These are phyloP conservation scores for Ophiocordyceps camponoti-saundersi DNA, from an alignment of 2,329 filamentous ascomycete genomes.

Conservation along the genomic window DNA sequence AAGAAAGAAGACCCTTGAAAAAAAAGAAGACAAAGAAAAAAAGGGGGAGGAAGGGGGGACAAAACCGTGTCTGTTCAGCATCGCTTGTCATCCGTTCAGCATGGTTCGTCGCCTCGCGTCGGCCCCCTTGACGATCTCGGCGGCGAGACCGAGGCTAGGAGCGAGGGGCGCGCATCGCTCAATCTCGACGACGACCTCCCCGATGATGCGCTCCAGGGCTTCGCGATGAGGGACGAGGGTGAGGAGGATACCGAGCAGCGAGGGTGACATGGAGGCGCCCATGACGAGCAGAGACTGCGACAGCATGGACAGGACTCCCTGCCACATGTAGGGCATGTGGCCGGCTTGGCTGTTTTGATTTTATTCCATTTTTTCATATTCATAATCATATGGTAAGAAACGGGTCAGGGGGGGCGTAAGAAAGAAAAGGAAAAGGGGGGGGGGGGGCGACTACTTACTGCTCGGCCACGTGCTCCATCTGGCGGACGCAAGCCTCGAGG, in stretches of 20 bases:
- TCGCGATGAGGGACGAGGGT: constrained; percentile 37
- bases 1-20: background rate
- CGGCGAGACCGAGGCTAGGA: constrained; percentile 58
- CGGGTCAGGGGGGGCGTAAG: too few species aligned
- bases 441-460: constrained; percentile 36
- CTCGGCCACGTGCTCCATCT: constrained; percentile 61
- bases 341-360: constrained; percentile 45
- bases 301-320: constrained; percentile 68
- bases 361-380: too few species aligned
- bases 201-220: constrained; percentile 59
- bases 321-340: constrained; percentile 75
- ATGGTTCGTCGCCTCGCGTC: constrained; percentile 53
- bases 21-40: background rate
- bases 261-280: constrained; percentile 68
- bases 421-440: background rate
- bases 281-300: constrained; percentile 70
- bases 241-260: constrained; percentile 47
- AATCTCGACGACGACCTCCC: constrained; percentile 59
- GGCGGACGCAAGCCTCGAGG: constrained; percentile 61
- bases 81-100: constrained; percentile 27
- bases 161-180: constrained; percentile 59
- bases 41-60: background rate
- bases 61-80: background rate
- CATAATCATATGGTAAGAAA: background rate
- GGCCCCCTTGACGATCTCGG: constrained; percentile 67